These are phyloP conservation scores for Cercospora sp. DNA, from an alignment of 2,329 filamentous ascomycete genomes.

Conservation along the genomic window DNA sequence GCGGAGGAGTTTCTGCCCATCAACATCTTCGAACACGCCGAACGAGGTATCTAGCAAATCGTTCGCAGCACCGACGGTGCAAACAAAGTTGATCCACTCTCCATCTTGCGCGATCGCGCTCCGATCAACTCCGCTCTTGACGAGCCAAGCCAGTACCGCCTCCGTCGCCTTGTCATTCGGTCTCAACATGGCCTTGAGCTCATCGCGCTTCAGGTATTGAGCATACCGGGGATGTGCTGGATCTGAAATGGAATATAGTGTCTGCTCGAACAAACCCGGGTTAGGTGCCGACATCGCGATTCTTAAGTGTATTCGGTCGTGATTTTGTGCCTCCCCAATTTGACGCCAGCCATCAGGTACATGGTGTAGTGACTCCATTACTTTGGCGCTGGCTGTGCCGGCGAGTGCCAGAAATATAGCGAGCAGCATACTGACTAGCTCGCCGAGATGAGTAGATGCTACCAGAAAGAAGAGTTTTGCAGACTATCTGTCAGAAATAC, in stretches of 20 bases:
- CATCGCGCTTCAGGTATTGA: constrained; percentile 61
- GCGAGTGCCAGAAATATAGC: constrained; percentile 11
- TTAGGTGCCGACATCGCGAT: constrained; percentile 28
- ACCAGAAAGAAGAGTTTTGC: neutral
- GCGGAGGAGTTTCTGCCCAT: constrained; percentile 53
- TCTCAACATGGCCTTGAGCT: constrained; percentile 57
- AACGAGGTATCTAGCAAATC: constrained; percentile 60
- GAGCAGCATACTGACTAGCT: constrained; percentile 1
- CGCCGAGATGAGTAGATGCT: neutral
- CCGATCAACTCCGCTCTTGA: constrained; percentile 51
- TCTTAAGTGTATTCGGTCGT: constrained; percentile 23
- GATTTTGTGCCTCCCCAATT: constrained; percentile 24
- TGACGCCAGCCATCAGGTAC: constrained; percentile 27
- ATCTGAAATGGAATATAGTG: constrained; percentile 62
- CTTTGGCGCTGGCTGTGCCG: constrained; percentile 20
- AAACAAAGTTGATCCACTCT: constrained; percentile 62
- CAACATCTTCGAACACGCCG: constrained; percentile 49
- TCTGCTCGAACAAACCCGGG: constrained; percentile 53
- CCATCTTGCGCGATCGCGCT: constrained; percentile 51
- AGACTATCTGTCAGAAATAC: neutral
- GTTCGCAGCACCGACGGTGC: constrained; percentile 50
- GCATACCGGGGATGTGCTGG: constrained; percentile 62
- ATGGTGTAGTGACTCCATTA: constrained; percentile 27
- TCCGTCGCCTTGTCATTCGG: constrained; percentile 52
- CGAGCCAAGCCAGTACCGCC: constrained; percentile 59